Base-by-base conservation (phyloP, 495 filamentous ascomycete genomes). In the Immersiella caudata region DNA sequence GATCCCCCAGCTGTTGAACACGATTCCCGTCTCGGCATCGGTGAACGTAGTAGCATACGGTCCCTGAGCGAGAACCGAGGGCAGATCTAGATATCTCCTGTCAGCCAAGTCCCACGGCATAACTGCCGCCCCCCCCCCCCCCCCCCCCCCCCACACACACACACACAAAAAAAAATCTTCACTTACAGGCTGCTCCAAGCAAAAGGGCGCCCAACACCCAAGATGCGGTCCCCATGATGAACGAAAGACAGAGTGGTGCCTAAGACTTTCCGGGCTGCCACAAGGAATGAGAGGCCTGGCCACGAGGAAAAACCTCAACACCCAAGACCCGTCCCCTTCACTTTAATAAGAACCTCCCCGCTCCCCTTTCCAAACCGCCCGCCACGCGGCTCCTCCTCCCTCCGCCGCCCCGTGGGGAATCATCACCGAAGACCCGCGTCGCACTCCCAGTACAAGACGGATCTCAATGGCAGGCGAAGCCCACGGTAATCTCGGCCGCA, bases 1-100 rank as follows among this genome's bases (percentile, higher is more conserved):
- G 51, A 76, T 52, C 5, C 69, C 52, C 79, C 80, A 82, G 55
- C 77, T 80, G 68, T 78, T 80, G 71, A 84, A 84, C 68, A 74
- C 67, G 66, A 84, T 84, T 52, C 78, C 79, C 7, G 81, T 79
- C 40, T 69, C 73, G 14, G 79, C 67, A 51, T 84, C 82, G 22
- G 79, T 83, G 67, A 78, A 82, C 18, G 71, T 78, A 4, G 58
- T 59, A 0, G 74, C 65, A 2, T n/a, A 11, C 21, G 69, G 69
- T 29, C 67, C 67, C 67, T 78, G 75, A 62, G 69, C 72, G 14
- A 76, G 36, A 22, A 70, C 59, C 54, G 69, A 69, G 51, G 74
- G 70, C 66, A 76, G 54, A 40, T 71, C 74, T 76, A 50, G 5
- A 60, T n/a, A 24, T 24, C 46, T 18, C 12, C 12, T 29, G 40